Evolutionary conservation across 371 early-diverging fungal genomes (phyloP).

Genomic region (Cokeromyces recurvatus): DNA sequence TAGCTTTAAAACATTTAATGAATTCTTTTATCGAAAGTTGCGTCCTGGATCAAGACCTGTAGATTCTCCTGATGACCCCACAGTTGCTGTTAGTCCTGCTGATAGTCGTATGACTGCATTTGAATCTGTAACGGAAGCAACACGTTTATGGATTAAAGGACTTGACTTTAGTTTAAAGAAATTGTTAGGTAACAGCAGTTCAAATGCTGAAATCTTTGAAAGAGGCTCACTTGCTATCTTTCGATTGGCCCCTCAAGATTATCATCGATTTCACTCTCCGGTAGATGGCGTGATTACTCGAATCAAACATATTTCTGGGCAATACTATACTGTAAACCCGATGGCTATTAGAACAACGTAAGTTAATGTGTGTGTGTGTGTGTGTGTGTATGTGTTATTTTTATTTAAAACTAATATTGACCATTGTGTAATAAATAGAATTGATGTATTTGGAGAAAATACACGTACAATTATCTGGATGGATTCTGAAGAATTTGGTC

Average conservation of each 20-base stretch:
- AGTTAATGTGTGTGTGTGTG: slow-evolving; percentile 17
- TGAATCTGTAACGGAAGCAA: slow-evolving; percentile 49
- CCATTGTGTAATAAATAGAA: slow-evolving; percentile 6
- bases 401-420: neutral
- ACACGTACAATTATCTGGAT: slow-evolving; percentile 38
- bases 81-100: slow-evolving; percentile 68
- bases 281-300: slow-evolving; percentile 50
- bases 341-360: slow-evolving; percentile 79
- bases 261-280: slow-evolving; percentile 75
- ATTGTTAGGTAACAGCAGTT: slow-evolving; percentile 46
- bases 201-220: slow-evolving; percentile 40
- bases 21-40: slow-evolving; percentile 83
- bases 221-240: slow-evolving; percentile 64
- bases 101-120: slow-evolving; percentile 66
- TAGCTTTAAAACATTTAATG: slow-evolving; percentile 73
- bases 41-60: slow-evolving; percentile 63
- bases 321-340: slow-evolving; percentile 28
- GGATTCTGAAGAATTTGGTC: slow-evolving; percentile 19
- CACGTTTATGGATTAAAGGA: slow-evolving; percentile 71
- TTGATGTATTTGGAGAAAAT: slow-evolving; percentile 52
- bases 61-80: slow-evolving; percentile 57
- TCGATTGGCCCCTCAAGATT: slow-evolving; percentile 78
- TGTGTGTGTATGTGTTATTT: slow-evolving; percentile 20
- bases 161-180: slow-evolving; percentile 50
- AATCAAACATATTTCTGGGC: slow-evolving; percentile 21